A percentile compares a stretch with the other conserved stretches of the same genome.
Conservation (phyloP, 1,284 basidiomycete genomes). For the Cutaneotrichosporon mucoides region DNA sequence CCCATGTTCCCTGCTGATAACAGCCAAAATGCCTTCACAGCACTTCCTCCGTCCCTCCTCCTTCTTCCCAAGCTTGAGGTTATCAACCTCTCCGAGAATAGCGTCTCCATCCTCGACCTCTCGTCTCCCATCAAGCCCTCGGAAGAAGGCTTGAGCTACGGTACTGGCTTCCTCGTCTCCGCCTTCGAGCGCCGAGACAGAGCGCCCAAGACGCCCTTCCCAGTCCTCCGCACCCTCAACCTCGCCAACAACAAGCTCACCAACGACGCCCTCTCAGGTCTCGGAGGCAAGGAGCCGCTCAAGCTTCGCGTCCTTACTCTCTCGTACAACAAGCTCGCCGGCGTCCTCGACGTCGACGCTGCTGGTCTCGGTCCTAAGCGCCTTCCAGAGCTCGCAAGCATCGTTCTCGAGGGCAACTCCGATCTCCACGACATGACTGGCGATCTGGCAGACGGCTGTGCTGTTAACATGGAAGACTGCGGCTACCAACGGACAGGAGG, state of each 20-base stretch:
- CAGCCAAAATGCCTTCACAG: constrained; percentile 37
- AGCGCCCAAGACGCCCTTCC: constrained; percentile 25
- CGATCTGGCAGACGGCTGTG: constrained; percentile 16
- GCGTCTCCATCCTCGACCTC: constrained; percentile 34
- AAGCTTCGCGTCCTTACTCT: constrained; percentile 33
- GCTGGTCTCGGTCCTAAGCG: constrained; percentile 18
- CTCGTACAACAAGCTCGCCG: constrained; percentile 31
- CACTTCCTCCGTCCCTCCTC: constrained; percentile 37
- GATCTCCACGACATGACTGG: constrained; percentile 26
- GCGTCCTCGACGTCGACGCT: constrained; percentile 22
- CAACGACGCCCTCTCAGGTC: constrained; percentile 19
- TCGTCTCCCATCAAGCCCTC: constrained; percentile 36
- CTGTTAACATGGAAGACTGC: constrained; percentile 34
- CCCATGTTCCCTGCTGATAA: too few relatives aligned
- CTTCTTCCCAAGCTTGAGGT: constrained; percentile 42
- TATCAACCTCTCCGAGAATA: constrained; percentile 43
- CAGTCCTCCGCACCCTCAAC: constrained; percentile 33
- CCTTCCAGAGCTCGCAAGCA: constrained; percentile 29
- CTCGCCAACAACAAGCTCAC: constrained; percentile 36
- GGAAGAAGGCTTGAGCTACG: constrained; percentile 40
- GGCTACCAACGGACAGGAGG: not conserved
- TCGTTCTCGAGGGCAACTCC: constrained; percentile 30
- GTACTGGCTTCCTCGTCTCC: constrained; percentile 42
- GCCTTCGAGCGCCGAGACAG: constrained; percentile 34
- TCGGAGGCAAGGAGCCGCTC: constrained; percentile 18